Evolutionary conservation across 2,329 filamentous ascomycete species (phyloP).

Genomic region (Monosporascus sp.): DNA sequence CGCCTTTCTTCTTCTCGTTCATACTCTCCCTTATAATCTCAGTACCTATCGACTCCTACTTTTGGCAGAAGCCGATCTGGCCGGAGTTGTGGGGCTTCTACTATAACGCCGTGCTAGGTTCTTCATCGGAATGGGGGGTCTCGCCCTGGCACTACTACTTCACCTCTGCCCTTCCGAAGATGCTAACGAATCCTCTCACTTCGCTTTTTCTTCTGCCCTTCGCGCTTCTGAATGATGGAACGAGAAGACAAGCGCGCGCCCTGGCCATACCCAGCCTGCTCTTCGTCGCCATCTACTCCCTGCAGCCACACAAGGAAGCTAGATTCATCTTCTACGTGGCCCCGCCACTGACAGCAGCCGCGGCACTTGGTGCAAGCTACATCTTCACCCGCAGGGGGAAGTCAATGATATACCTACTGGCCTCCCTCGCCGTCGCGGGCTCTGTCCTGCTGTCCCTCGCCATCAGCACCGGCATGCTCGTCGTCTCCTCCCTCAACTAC

Average conservation of each 20-base stretch:
- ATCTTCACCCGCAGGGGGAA: conserved; percentile 64
- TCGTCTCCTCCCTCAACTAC: conserved; percentile 85
- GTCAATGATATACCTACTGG: conserved; percentile 47
- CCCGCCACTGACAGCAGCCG: conserved; percentile 72
- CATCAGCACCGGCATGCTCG: conserved; percentile 62
- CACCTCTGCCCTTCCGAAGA: conserved; percentile 69
- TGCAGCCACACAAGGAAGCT: conserved; percentile 93
- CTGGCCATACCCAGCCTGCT: conserved; percentile 61
- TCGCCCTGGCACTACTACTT: conserved; percentile 87
- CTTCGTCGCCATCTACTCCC: conserved; percentile 76
- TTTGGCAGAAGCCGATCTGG: conserved; percentile 87
- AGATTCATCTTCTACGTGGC: conserved; percentile 90
- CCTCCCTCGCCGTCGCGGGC: conserved; percentile 49
- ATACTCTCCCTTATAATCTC: conserved; percentile 63
- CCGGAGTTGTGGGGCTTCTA: conserved; percentile 85
- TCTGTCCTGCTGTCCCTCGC: conserved; percentile 58
- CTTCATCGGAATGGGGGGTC: conserved; percentile 82
- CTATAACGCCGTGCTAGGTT: conserved; percentile 83
- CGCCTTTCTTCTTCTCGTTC: conserved; percentile 61
- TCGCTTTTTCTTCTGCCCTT: conserved; percentile 50
- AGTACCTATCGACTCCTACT: conserved; percentile 79
- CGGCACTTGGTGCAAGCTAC: conserved; percentile 67
- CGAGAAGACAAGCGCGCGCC: conserved; percentile 35
- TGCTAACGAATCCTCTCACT: conserved; percentile 74
- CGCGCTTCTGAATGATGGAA: conserved; percentile 44